Base-by-base conservation (phyloP, 2,329 filamentous ascomycete species). In the Chalaropsis thielavioides region DNA sequence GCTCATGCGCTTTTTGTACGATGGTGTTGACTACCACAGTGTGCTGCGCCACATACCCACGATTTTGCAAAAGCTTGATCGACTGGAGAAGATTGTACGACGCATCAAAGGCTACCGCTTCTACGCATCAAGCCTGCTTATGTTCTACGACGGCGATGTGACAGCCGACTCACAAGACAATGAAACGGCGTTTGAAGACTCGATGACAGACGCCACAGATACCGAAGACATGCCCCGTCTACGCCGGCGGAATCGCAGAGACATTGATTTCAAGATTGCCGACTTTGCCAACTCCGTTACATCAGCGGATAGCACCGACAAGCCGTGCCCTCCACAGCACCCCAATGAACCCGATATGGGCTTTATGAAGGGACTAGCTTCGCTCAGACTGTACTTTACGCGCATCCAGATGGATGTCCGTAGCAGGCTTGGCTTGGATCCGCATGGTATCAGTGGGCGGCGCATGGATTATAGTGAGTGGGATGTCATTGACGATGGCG, bases 241-340 rank as follows among this genome's bases (percentile, higher is more conserved):
- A 72, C 77, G 68, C 70, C 77, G 75, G 71, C 80, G 72, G 71
- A 82, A 78, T 68, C 78, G 78, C 67, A 77, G 79, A 59, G 81
- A 86, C 69, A 92, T 95, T 72, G 89, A 96, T 74, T 86, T 99
- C 76, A 96, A 96, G 75, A 95, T 99, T 74, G 92, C 96, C 66
- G 94, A 99, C 75, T 99, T 99, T 77, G 94, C 94, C 68, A 99
- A 99, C 73, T 96, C 92, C 72, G 86, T 97, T 43, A 97, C 92
- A 0, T 89, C 90, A 3, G 88, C 94, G 69, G 91, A 96, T 71
- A 79, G 83, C 67, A 75, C 77, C 62, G 79, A 81, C 68, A 81
- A 80, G 70, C 77, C 81, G 3, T 96, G 92, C 70, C 94, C 94
- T 15, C 94, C 94, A 3, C 81, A 84, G 67, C 84, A 95, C 72